Percentiles rank a stretch among this genome's conserved stretches.
phyloP scores from a whole-genome alignment of 2,329 filamentous ascomycete species.

The Trichoderma sp. region DNA sequence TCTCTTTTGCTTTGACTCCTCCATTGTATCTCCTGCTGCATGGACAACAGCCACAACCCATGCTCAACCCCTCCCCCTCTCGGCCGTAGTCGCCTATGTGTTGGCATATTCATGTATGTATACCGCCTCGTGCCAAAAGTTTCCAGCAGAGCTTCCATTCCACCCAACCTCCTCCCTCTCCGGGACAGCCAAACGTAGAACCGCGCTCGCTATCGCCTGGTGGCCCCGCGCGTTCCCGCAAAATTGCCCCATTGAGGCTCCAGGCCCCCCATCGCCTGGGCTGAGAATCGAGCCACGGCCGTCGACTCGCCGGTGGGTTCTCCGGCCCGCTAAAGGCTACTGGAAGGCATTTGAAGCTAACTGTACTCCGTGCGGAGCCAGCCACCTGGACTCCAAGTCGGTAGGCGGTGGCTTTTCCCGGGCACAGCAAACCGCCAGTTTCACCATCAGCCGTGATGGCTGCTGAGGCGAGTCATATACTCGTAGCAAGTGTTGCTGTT shows the following conservation, averaged over 20 bases:
- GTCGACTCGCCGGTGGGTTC: conserved; percentile 21
- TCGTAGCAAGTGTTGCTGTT: neutral
- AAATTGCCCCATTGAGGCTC: conserved; percentile 23
- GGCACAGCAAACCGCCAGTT: conserved; percentile 1
- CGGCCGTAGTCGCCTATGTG: neutral
- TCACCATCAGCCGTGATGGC: conserved; percentile 15
- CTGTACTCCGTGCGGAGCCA: conserved; percentile 16
- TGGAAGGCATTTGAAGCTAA: neutral
- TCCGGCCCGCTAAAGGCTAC: conserved; percentile 25
- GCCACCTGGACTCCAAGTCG: neutral
- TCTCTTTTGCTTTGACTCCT: neutral
- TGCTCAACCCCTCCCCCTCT: neutral
- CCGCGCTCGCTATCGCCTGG: conserved; percentile 22
- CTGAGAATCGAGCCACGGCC: conserved; percentile 27
- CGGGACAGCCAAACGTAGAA: conserved; percentile 19
- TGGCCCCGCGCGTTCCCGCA: conserved; percentile 22
- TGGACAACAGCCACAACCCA: conserved; percentile 3
- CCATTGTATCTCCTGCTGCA: neutral
- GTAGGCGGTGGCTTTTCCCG: conserved; percentile 18
- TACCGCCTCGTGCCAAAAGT: conserved; percentile 16
- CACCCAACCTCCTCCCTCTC: conserved; percentile 16
- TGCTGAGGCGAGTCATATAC: conserved; percentile 9
- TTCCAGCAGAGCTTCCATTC: neutral
- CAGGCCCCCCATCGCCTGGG: conserved; percentile 20
- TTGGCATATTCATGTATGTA: conserved; percentile 8